Evolutionary conservation across 345 rosid genomes (phyloP).

Genomic region (Moringa oleifera): DNA sequence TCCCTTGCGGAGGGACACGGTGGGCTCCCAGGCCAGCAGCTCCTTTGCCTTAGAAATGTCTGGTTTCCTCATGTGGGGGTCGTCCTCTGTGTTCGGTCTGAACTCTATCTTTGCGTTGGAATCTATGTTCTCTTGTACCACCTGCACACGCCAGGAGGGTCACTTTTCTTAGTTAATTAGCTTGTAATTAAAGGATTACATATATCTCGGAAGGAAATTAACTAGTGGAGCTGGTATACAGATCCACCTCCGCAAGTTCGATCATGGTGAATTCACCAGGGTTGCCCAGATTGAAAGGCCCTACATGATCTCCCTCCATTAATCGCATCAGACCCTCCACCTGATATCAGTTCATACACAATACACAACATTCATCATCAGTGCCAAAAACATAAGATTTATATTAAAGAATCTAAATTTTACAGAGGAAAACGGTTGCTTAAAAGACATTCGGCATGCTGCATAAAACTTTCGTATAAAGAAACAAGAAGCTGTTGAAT

Average conservation of each 20-base stretch:
- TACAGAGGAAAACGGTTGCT: too few species aligned
- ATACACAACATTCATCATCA: slow-evolving; percentile 7
- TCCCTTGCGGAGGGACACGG: slow-evolving; percentile 64
- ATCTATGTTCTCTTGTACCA: slow-evolving; percentile 94
- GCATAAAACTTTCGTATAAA: too few species aligned
- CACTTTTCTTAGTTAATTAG: too few species aligned
- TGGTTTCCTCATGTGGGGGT: slow-evolving; percentile 83
- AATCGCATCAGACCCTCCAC: slow-evolving; percentile 97
- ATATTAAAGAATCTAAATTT: too few species aligned
- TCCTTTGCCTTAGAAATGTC: slow-evolving; percentile 80
- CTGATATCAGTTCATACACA: slow-evolving; percentile 38
- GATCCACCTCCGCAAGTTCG: slow-evolving; percentile 82
- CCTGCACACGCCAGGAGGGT: too few species aligned
- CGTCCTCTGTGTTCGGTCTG: slow-evolving; percentile 81
- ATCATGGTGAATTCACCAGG: slow-evolving; percentile 99
- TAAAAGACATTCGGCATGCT: too few species aligned
- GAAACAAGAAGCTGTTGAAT: too few species aligned
- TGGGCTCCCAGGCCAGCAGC: slow-evolving; percentile 75
- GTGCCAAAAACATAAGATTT: too few species aligned
- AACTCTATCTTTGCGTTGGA: slow-evolving; percentile 93
- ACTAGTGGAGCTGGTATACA: too few species aligned
- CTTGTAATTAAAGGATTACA: too few species aligned
- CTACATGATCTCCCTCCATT: slow-evolving; percentile 99
- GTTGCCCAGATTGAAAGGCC: slow-evolving; percentile 96
- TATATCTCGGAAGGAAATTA: too few species aligned